Percentiles rank a stretch among this genome's conserved stretches.
These are phyloP conservation scores for Nicotiana tabacum DNA, from an alignment of 257 asterid genomes.

Conservation along the genomic window DNA sequence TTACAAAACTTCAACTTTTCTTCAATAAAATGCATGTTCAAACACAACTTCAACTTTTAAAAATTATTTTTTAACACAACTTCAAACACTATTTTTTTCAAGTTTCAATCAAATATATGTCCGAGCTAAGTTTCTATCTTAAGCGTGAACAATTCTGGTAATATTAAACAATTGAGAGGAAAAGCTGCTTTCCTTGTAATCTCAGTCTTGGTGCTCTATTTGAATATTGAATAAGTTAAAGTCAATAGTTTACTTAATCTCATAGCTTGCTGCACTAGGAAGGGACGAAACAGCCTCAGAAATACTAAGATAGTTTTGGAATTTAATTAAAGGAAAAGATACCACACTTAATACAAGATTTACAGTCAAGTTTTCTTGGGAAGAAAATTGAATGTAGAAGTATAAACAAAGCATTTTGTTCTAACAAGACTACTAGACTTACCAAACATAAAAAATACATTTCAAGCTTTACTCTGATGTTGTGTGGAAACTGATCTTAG, in stretches of 20 bases:
- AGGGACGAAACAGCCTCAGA: background rate
- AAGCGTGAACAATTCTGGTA: background rate
- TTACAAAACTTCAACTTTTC: too few relatives aligned
- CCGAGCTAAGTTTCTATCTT: background rate
- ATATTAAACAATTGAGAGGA: background rate
- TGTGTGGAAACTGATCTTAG: slow-evolving; percentile 23
- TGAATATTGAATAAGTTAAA: background rate
- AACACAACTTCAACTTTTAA: too few relatives aligned
- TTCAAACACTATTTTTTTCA: too few relatives aligned
- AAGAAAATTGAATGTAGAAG: background rate
- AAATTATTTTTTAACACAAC: too few relatives aligned
- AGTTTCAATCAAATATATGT: too few relatives aligned
- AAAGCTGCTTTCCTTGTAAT: background rate
- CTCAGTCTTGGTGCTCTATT: background rate
- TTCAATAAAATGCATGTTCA: too few relatives aligned
- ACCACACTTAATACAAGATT: slow-evolving; percentile 1
- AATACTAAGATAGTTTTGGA: background rate
- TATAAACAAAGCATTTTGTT: background rate
- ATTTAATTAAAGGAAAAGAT: background rate
- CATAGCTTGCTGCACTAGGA: background rate
- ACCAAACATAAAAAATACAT: background rate
- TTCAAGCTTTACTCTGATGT: background rate
- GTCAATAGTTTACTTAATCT: background rate
- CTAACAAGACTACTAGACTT: background rate
- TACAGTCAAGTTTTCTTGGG: background rate